These are phyloP conservation scores for Xylaria palmicola DNA, from an alignment of 495 filamentous ascomycete species.

Conservation along the genomic window DNA sequence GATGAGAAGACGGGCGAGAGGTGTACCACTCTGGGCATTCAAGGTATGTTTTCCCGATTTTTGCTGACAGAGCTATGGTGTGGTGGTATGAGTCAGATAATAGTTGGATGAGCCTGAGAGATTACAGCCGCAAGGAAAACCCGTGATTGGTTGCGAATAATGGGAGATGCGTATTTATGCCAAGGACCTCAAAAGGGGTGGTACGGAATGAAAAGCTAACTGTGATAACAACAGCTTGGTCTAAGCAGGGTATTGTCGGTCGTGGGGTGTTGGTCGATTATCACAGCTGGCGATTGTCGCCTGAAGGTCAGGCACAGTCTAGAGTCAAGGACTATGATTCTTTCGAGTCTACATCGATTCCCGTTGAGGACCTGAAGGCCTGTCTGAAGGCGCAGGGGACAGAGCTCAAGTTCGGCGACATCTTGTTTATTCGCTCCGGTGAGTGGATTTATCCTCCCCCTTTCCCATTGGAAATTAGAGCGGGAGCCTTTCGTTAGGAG, in stretches of 20 bases:
- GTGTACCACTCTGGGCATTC: conserved; percentile 48
- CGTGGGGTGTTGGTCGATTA: conserved; percentile 60
- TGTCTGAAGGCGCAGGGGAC: conserved; percentile 50
- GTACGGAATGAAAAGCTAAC: conserved; percentile 15
- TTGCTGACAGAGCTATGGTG: too few species aligned
- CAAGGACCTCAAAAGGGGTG: too few species aligned
- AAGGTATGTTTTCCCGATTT: conserved; percentile 41
- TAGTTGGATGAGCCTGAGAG: too few species aligned
- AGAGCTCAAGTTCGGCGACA: conserved; percentile 52
- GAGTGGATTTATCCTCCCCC: not conserved
- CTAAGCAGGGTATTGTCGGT: conserved; percentile 55
- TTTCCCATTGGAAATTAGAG: too few species aligned
- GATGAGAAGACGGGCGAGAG: conserved; percentile 27
- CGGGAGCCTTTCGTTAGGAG: too few species aligned
- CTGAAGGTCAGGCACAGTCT: conserved; percentile 18
- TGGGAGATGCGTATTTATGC: too few species aligned
- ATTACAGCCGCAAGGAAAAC: too few species aligned
- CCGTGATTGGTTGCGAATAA: too few species aligned
- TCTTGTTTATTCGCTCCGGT: conserved; percentile 53
- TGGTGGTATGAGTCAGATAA: too few species aligned
- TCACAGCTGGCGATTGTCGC: conserved; percentile 45
- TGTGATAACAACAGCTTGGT: conserved; percentile 40
- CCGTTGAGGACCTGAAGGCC: conserved; percentile 44
- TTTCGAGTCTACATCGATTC: conserved; percentile 42
- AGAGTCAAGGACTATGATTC: conserved; percentile 37